Evolutionary conservation across 257 asterid genomes (phyloP), one percentile per base, ranked within the genome.

Genomic region (Fraxinus quadrangulata): DNA sequence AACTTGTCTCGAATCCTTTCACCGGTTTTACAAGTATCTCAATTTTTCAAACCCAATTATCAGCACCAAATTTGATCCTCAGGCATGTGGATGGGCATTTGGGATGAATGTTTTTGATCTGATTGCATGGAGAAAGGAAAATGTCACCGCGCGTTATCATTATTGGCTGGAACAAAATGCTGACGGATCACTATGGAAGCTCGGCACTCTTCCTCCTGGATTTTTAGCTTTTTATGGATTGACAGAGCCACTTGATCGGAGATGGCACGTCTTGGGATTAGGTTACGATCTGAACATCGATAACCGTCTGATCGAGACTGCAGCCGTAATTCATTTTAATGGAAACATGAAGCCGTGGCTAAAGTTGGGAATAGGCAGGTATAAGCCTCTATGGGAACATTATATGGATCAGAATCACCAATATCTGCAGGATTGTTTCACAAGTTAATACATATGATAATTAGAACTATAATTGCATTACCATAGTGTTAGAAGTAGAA

Each of bases 261-360:
- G 75, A 68, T 80, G 83, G 83, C 83, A 80, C 23, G 83, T 80
- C 21, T 56, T 80, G 23, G 83, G 83, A n/a, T 59, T 80, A 45
- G 83, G 83, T 24, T 74, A 80, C 11, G 74, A 80, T 76, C 51
- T 24, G 4, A 69, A 59, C 49, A 40, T 80, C 5, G 76, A 74
- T 42, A 54, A 12, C 17, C 70, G 70, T 6, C 45, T 65, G 8
- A 74, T 80, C 31, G 76, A 75, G 61, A 80, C 66, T 24, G 83
- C 83, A 9, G 79, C 83, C 1, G 83, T 79, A 31, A 37, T 79
- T 59, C 83, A 79, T 45, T 79, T 63, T 56, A 79, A 74, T 4
- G 83, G 83, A 66, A 78, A 71, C 47, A 78, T 78, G 77, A 78
- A 80, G 54, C 83, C 83, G 0, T 80, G 83, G 79, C 76, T 74